These are phyloP conservation scores for Tephrocybe sp. DNA, from an alignment of 768 basidiomycete species.

Conservation along the genomic window DNA sequence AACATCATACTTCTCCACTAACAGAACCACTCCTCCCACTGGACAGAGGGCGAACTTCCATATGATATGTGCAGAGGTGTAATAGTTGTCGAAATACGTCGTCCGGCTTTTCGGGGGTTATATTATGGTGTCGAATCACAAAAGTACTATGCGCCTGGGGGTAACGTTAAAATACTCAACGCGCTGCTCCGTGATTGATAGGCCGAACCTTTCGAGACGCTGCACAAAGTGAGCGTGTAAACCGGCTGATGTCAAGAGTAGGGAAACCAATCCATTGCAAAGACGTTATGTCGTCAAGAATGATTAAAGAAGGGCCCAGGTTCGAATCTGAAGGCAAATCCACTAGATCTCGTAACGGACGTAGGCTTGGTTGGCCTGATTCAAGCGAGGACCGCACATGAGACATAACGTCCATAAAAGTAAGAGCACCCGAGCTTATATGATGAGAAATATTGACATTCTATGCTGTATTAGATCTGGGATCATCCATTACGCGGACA, in stretches of 20 bases:
- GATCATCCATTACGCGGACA: background rate
- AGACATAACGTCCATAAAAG: conserved; percentile 54
- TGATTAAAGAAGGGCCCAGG: conserved; percentile 38
- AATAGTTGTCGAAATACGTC: conserved; percentile 58
- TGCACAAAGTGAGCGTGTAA: conserved; percentile 58
- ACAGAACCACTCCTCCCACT: conserved; percentile 79
- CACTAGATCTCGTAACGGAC: conserved; percentile 36
- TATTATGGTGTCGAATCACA: conserved; percentile 64
- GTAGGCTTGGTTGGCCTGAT: conserved; percentile 25
- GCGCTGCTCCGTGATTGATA: background rate
- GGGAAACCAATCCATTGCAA: conserved; percentile 74
- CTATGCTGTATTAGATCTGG: conserved; percentile 21
- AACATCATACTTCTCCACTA: conserved; percentile 66
- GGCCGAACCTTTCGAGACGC: conserved; percentile 52
- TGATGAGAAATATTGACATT: conserved; percentile 40
- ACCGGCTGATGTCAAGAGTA: conserved; percentile 48
- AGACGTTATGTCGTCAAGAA: conserved; percentile 69
- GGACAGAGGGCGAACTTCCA: conserved; percentile 70
- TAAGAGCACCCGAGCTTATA: conserved; percentile 37
- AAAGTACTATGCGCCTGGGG: conserved; percentile 54
- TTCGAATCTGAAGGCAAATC: conserved; percentile 22
- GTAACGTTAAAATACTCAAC: background rate
- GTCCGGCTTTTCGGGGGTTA: conserved; percentile 57
- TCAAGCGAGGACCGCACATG: conserved; percentile 27
- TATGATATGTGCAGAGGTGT: conserved; percentile 65